A percentile compares a stretch with the other conserved stretches of the same genome.
These are phyloP conservation scores for Simmondsia chinensis DNA, from an alignment of 148 eudicot genomes.

Conservation along the genomic window DNA sequence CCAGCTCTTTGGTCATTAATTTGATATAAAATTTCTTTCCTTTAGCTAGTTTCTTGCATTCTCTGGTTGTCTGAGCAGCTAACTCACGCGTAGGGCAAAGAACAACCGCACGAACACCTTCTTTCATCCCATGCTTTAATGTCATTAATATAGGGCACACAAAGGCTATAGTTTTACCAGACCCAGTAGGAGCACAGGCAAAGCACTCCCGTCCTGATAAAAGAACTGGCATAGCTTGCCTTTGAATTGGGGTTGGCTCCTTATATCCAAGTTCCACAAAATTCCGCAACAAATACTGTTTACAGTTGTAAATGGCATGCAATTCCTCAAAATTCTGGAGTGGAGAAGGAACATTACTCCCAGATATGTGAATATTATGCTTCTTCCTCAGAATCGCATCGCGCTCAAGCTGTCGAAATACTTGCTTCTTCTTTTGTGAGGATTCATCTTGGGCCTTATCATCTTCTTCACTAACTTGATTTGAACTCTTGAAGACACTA, in stretches of 20 bases:
- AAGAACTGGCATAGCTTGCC: conserved; percentile 97
- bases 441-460: conserved; percentile 23
- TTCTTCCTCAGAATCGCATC: conserved; percentile 68
- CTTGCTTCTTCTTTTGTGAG: conserved; percentile 47
- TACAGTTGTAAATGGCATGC: conserved; percentile 40
- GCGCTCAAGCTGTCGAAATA: conserved; percentile 66
- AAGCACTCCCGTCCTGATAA: conserved; percentile 98
- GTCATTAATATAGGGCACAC: conserved; percentile 83
- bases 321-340: conserved; percentile 72
- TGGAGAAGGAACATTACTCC: conserved; percentile 78
- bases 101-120: conserved; percentile 75
- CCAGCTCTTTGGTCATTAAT: conserved; percentile 73
- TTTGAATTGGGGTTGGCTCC: conserved; percentile 95
- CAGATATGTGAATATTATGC: conserved; percentile 67
- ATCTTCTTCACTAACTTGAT: conserved; percentile 15
- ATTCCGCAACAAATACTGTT: conserved; percentile 56
- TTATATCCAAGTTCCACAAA: conserved; percentile 68
- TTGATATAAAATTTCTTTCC: conserved; percentile 79
- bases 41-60: conserved; percentile 76
- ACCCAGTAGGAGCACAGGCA: conserved; percentile 98
- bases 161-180: conserved; percentile 95
- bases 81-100: conserved; percentile 88
- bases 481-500: conserved; percentile 60
- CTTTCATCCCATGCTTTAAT: conserved; percentile 67
- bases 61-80: conserved; percentile 91